Conservation (phyloP, 768 basidiomycete genomes). For the Agrocybe praecox region DNA sequence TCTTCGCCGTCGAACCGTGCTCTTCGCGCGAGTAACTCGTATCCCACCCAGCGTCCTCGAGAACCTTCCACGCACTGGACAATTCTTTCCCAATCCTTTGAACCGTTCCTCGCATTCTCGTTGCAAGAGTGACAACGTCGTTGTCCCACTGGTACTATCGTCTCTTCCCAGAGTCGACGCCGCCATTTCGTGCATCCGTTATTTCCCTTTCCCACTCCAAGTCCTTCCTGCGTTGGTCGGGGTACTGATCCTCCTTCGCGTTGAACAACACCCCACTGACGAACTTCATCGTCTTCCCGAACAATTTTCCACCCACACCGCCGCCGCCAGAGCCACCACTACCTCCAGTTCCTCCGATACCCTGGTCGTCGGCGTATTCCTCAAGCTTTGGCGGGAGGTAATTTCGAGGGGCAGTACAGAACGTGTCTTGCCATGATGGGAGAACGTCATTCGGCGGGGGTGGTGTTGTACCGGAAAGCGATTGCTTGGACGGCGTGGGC, state of each 20-base stretch:
- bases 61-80: conserved; percentile 73
- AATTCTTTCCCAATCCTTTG: conserved; percentile 62
- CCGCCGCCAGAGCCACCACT: neutral
- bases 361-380: neutral
- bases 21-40: neutral
- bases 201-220: neutral
- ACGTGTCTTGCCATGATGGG: conserved; percentile 88
- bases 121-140: conserved; percentile 6
- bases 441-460: conserved; percentile 83
- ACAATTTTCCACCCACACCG: conserved; percentile 29
- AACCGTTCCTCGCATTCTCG: conserved; percentile 29
- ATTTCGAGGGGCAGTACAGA: conserved; percentile 73
- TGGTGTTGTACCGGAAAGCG: conserved; percentile 22
- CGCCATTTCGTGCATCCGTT: neutral
- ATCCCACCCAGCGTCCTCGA: conserved; percentile 7
- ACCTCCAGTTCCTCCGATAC: neutral
- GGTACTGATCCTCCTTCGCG: neutral
- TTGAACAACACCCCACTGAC: conserved; percentile 59
- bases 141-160: too few relatives aligned
- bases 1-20: too few relatives aligned
- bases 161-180: too few relatives aligned
- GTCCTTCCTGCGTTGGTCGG: neutral
- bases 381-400: conserved; percentile 19
- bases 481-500: conserved; percentile 9
- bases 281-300: conserved; percentile 64